phyloP scores from a whole-genome alignment of 192 early-diverging fungal species.

The Coemansia sp. region DNA sequence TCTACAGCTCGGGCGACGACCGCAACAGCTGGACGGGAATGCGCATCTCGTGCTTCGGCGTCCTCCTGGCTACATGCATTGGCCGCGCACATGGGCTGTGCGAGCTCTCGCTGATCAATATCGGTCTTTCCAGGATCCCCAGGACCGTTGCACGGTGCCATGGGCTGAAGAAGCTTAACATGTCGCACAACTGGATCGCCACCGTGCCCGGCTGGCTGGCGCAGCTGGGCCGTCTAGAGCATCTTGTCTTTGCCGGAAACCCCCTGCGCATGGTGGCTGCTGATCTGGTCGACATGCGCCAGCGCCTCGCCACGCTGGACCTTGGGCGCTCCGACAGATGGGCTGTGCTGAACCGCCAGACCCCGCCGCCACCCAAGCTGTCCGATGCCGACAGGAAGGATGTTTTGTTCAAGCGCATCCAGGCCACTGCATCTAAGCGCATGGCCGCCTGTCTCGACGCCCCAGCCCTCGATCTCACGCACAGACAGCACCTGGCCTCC shows the following conservation, averaged over 20 bases:
- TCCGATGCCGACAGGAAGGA: slow-evolving; percentile 21
- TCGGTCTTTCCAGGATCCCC: slow-evolving; percentile 39
- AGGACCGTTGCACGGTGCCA: slow-evolving; percentile 15
- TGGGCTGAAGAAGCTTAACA: slow-evolving; percentile 41
- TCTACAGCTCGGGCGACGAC: slow-evolving; percentile 35
- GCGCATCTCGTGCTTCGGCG: slow-evolving; percentile 39
- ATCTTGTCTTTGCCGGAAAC: slow-evolving; percentile 38
- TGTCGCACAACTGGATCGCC: slow-evolving; percentile 56
- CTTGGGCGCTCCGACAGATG: slow-evolving; percentile 30
- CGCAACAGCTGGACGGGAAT: slow-evolving; percentile 22
- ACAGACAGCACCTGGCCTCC: slow-evolving; percentile 47
- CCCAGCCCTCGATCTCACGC: slow-evolving; percentile 32
- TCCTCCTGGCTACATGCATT: slow-evolving; percentile 29
- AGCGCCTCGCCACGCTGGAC: slow-evolving; percentile 36
- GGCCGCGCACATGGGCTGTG: slow-evolving; percentile 28
- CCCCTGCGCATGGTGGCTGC: slow-evolving; percentile 42
- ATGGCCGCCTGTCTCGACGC: slow-evolving; percentile 42
- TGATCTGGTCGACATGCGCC: slow-evolving; percentile 51
- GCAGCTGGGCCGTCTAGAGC: slow-evolving; percentile 30
- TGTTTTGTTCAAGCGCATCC: slow-evolving; percentile 26
- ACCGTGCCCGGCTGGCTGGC: slow-evolving; percentile 42
- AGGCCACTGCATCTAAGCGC: slow-evolving; percentile 30
- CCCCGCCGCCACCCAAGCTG: slow-evolving; percentile 13
- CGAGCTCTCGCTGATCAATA: slow-evolving; percentile 40
- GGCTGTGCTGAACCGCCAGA: slow-evolving; percentile 31